Evolutionary conservation across 768 basidiomycete genomes (phyloP).

Genomic region (Gloeostereum incarnatum): DNA sequence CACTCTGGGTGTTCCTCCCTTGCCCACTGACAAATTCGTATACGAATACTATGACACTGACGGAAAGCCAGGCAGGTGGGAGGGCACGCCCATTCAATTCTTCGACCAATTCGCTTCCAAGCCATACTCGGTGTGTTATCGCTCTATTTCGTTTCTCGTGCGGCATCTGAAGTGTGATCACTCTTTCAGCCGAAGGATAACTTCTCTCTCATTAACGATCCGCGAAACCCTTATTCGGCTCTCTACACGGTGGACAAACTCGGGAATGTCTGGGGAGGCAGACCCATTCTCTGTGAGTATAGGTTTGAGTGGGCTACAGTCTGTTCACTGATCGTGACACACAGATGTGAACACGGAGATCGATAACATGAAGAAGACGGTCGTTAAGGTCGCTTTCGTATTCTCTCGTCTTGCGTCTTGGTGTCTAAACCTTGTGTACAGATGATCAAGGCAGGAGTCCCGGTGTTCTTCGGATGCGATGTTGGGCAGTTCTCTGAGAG

Average conservation of each 20-base stretch:
- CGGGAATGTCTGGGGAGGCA: conserved; percentile 86
- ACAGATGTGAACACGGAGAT: conserved; percentile 86
- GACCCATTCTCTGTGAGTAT: conserved; percentile 70
- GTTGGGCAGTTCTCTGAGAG: conserved; percentile 81
- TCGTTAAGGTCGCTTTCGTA: conserved; percentile 54
- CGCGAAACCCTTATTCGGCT: conserved; percentile 73
- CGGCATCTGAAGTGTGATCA: conserved; percentile 4
- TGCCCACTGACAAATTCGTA: conserved; percentile 56
- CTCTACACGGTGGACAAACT: conserved; percentile 90
- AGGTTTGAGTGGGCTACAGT: neutral
- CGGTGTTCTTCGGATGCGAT: conserved; percentile 96
- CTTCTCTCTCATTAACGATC: conserved; percentile 94
- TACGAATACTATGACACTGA: conserved; percentile 89
- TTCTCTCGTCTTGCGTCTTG: neutral
- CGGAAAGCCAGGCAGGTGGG: conserved; percentile 66
- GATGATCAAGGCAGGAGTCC: conserved; percentile 79
- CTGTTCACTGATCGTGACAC: conserved; percentile 4
- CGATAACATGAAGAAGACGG: conserved; percentile 69
- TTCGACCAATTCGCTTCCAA: conserved; percentile 55
- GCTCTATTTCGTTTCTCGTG: neutral
- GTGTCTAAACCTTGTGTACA: conserved; percentile 10
- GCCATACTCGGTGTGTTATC: conserved; percentile 39
- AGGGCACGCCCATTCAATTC: conserved; percentile 76
- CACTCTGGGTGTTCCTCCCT: conserved; percentile 80
- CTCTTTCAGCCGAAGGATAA: conserved; percentile 49